Evolutionary conservation across 108 stramenopile genomes (phyloP).

Genomic region (Mediolabrus comicus): DNA sequence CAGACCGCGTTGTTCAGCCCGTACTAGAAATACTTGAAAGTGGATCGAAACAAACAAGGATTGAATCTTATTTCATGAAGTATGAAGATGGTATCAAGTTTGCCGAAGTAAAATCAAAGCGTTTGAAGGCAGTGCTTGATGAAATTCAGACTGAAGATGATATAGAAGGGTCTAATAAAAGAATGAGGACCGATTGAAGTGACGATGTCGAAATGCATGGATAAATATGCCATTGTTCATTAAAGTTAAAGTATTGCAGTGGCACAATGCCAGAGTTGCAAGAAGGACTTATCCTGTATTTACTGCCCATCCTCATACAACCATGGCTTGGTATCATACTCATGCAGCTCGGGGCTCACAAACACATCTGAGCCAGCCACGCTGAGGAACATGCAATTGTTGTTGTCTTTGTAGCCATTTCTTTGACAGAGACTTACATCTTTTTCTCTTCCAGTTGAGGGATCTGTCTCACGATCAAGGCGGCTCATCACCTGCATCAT

Average conservation of each 20-base stretch:
- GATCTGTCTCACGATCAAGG: neutral
- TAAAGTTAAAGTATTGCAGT: too few species aligned
- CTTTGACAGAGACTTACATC: neutral
- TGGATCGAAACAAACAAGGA: conserved; percentile 72
- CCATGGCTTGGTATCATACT: conserved; percentile 14
- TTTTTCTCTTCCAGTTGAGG: neutral
- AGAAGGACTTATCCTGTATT: neutral
- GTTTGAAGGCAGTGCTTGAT: conserved; percentile 56
- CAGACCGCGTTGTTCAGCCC: conserved; percentile 66
- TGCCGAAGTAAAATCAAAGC: conserved; percentile 74
- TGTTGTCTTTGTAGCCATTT: neutral
- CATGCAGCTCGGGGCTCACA: conserved; percentile 15
- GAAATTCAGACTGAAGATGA: conserved; percentile 11
- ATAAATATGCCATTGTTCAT: too few species aligned
- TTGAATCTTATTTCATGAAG: conserved; percentile 91
- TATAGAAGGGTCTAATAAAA: neutral
- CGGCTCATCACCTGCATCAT: conserved; percentile 4
- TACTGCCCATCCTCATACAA: neutral
- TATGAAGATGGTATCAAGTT: conserved; percentile 94
- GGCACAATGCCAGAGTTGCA: too few species aligned
- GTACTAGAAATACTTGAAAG: conserved; percentile 64
- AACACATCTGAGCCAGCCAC: conserved; percentile 12
- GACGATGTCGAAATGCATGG: too few species aligned
- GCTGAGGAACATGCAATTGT: conserved; percentile 6
- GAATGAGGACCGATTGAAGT: neutral